Conservation (phyloP, 768 basidiomycete genomes). For the Suillus plorans region DNA sequence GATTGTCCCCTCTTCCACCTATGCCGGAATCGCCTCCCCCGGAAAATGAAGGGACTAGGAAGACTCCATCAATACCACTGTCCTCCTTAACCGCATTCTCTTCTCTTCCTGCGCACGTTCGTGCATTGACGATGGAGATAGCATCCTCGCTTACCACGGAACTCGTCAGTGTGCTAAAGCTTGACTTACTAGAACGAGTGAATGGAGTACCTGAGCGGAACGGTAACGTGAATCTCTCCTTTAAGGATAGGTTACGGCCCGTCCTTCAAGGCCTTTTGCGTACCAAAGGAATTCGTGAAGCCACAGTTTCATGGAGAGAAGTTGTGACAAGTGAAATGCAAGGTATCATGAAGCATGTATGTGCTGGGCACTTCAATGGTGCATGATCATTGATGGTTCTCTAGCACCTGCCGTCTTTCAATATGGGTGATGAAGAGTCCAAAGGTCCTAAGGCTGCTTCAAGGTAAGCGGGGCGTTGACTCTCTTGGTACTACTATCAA, state of each 20-base stretch:
- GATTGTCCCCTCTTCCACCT: constrained; percentile 33
- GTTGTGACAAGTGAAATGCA: constrained; percentile 62
- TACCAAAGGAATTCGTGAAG: constrained; percentile 70
- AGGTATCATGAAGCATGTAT: constrained; percentile 57
- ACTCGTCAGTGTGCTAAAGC: constrained; percentile 66
- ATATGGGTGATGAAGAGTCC: constrained; percentile 51
- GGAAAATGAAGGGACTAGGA: constrained; percentile 26
- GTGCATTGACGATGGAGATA: constrained; percentile 72
- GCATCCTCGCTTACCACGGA: constrained; percentile 75
- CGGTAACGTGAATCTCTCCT: constrained; percentile 37
- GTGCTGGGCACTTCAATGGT: constrained; percentile 23
- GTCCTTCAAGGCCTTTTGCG: constrained; percentile 75
- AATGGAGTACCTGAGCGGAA: constrained; percentile 18
- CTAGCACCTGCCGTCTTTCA: constrained; percentile 62
- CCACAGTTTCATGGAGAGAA: constrained; percentile 67
- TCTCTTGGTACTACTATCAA: constrained; percentile 1
- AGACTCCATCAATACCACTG: constrained; percentile 48
- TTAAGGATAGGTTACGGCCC: constrained; percentile 68
- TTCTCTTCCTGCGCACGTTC: constrained; percentile 73
- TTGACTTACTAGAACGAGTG: constrained; percentile 62
- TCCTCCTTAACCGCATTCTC: constrained; percentile 71
- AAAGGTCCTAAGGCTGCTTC: constrained; percentile 30
- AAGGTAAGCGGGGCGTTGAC: constrained; percentile 19
- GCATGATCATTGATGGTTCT: constrained; percentile 3
- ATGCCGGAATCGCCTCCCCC: constrained; percentile 33